These are phyloP conservation scores for Microthyrium microscopicum DNA, from an alignment of 2,329 filamentous ascomycete genomes.

Conservation along the genomic window DNA sequence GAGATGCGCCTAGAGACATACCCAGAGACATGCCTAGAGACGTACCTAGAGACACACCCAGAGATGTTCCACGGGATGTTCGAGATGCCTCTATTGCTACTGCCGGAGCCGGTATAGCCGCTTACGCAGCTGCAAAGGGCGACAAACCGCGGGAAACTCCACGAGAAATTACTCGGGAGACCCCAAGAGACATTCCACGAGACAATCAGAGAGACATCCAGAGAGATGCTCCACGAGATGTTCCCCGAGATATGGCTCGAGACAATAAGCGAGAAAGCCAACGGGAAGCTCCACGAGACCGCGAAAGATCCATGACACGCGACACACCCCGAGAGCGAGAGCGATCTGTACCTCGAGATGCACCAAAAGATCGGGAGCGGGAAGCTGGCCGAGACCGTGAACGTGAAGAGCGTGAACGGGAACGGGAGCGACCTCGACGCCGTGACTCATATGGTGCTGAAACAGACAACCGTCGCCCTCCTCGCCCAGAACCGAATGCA, in stretches of 20 bases:
- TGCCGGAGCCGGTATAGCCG: too few relatives aligned
- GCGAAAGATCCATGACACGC: conserved; percentile 21
- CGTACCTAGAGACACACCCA: too few relatives aligned
- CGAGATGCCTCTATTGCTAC: too few relatives aligned
- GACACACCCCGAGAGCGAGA: conserved; percentile 13
- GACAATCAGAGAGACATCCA: conserved; percentile 13
- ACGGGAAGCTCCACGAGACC: conserved; percentile 11
- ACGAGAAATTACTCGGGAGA: conserved; percentile 6
- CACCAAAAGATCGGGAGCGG: conserved; percentile 19
- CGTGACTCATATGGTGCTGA: neutral
- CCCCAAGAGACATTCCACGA: conserved; percentile 17
- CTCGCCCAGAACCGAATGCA: conserved; percentile 2
- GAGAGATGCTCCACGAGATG: conserved; percentile 2
- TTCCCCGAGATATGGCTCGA: conserved; percentile 13
- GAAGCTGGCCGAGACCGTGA: conserved; percentile 20
- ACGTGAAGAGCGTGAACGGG: conserved; percentile 15
- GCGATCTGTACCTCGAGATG: conserved; percentile 10
- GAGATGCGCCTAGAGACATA: conserved; percentile 6
- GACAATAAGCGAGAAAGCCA: conserved; percentile 15
- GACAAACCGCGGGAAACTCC: conserved; percentile 2
- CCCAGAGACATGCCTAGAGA: too few relatives aligned
- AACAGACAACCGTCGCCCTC: conserved; percentile 12
- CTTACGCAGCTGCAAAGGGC: too few relatives aligned
- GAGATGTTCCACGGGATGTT: too few relatives aligned
- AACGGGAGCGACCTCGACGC: conserved; percentile 10